phyloP scores from a whole-genome alignment of 1,284 basidiomycete genomes.

The Bondarzewia mesenterica region DNA sequence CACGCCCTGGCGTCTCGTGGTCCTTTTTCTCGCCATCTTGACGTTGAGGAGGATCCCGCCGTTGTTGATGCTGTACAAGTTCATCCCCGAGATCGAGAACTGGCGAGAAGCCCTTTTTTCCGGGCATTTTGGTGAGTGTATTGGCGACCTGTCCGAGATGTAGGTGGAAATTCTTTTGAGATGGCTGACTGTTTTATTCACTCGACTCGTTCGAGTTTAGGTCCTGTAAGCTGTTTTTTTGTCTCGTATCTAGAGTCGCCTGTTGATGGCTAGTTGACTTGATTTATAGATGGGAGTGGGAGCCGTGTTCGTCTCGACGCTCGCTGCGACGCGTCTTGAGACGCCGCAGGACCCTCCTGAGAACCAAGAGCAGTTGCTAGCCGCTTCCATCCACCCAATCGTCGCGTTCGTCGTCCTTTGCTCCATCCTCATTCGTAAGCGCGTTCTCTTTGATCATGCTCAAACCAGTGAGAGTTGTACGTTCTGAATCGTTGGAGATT shows the following conservation, averaged over 20 bases:
- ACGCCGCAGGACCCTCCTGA: constrained; percentile 28
- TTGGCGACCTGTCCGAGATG: not conserved
- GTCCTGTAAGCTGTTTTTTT: constrained; percentile 59
- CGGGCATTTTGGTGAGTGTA: constrained; percentile 73
- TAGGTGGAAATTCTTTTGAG: too few relatives aligned
- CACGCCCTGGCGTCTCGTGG: constrained; percentile 63
- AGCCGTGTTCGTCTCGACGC: constrained; percentile 79
- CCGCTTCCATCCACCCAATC: constrained; percentile 66
- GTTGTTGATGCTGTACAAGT: constrained; percentile 67
- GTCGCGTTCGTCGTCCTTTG: constrained; percentile 79
- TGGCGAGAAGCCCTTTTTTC: constrained; percentile 78
- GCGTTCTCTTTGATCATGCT: constrained; percentile 51
- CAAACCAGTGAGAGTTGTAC: constrained; percentile 20
- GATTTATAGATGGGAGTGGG: constrained; percentile 63
- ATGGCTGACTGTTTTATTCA: not conserved
- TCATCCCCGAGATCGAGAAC: constrained; percentile 77
- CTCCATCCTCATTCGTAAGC: constrained; percentile 73
- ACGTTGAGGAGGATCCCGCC: constrained; percentile 70
- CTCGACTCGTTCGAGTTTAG: constrained; percentile 25
- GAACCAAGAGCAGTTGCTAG: constrained; percentile 61
- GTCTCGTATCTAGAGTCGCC: too few relatives aligned
- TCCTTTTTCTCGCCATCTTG: constrained; percentile 62
- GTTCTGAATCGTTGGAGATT: constrained; percentile 8
- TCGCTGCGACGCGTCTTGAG: constrained; percentile 66
- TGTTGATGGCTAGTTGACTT: not conserved